phyloP scores from a whole-genome alignment of 2,329 filamentous ascomycete species.

The Pyrenophora teres region DNA sequence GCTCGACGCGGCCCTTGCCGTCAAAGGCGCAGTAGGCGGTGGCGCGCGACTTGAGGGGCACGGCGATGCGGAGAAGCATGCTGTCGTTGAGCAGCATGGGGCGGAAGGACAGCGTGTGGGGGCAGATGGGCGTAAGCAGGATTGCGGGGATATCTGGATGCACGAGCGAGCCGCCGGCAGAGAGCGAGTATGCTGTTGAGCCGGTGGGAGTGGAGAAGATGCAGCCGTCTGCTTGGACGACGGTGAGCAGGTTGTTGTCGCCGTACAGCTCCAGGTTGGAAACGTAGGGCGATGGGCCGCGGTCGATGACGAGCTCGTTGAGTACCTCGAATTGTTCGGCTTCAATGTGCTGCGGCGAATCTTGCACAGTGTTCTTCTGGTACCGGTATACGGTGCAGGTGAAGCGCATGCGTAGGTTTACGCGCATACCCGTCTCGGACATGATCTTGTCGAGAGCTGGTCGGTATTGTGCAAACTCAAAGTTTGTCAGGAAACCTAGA shows the following conservation, averaged over 20 bases:
- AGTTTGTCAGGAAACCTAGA: slow-evolving; percentile 86
- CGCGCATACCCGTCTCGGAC: slow-evolving; percentile 93
- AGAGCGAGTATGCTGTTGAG: slow-evolving; percentile 89
- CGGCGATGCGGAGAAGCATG: slow-evolving; percentile 84
- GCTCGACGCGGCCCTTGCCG: slow-evolving; percentile 92
- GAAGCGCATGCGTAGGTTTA: slow-evolving; percentile 97
- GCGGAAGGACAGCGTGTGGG: slow-evolving; percentile 93
- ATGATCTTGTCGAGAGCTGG: slow-evolving; percentile 85
- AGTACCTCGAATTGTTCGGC: slow-evolving; percentile 97
- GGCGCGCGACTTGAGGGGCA: slow-evolving; percentile 82
- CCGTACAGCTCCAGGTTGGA: slow-evolving; percentile 96
- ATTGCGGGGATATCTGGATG: slow-evolving; percentile 97
- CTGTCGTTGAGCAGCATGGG: slow-evolving; percentile 98
- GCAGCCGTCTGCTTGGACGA: slow-evolving; percentile 94
- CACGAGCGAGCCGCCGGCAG: slow-evolving; percentile 91
- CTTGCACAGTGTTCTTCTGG: slow-evolving; percentile 47
- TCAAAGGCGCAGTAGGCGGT: slow-evolving; percentile 98
- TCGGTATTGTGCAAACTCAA: slow-evolving; percentile 86
- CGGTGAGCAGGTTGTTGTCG: slow-evolving; percentile 90
- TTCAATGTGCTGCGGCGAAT: slow-evolving; percentile 72
- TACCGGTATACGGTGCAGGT: slow-evolving; percentile 94
- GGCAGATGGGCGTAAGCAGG: slow-evolving; percentile 94
- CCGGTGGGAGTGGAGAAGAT: slow-evolving; percentile 97
- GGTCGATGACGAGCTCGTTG: slow-evolving; percentile 97
- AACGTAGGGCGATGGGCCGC: slow-evolving; percentile 93